Conservation (phyloP, 148 eudicot species). For the Vaccinium macrocarpon region DNA sequence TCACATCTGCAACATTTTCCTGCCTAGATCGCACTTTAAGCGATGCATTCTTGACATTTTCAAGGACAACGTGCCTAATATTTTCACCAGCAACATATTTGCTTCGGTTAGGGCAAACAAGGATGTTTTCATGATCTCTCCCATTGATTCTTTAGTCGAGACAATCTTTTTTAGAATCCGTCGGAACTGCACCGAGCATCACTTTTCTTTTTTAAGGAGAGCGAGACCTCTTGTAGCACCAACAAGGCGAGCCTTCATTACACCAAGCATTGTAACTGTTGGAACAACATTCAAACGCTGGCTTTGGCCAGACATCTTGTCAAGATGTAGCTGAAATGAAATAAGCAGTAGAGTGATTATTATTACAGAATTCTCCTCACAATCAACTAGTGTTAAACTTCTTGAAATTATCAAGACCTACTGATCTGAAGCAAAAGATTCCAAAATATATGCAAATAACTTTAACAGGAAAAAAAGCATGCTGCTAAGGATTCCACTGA, state of each 20-base stretch:
- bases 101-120: constrained; percentile 1
- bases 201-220: constrained; percentile 11
- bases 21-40: not conserved
- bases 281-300: constrained; percentile 5
- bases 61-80: constrained; percentile 6
- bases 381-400: not conserved
- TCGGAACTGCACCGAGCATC: constrained; percentile 8
- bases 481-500: not conserved
- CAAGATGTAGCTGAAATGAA: not conserved
- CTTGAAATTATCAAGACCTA: not conserved
- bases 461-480: not conserved
- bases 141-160: not conserved
- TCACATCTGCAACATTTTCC: constrained; percentile 6
- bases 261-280: constrained; percentile 4
- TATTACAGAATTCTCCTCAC: not conserved
- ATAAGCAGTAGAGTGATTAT: not conserved
- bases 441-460: too few species aligned
- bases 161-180: not conserved
- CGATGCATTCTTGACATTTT: constrained; percentile 3
- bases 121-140: constrained; percentile 3
- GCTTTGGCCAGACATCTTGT: constrained; percentile 9
- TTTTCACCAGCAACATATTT: not conserved
- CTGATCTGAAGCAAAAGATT: not conserved
- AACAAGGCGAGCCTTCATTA: constrained; percentile 6
- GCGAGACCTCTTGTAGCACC: constrained; percentile 10